These are phyloP conservation scores for Pythium brachiatum DNA, from an alignment of 352 stramenopile species.

Conservation along the genomic window DNA sequence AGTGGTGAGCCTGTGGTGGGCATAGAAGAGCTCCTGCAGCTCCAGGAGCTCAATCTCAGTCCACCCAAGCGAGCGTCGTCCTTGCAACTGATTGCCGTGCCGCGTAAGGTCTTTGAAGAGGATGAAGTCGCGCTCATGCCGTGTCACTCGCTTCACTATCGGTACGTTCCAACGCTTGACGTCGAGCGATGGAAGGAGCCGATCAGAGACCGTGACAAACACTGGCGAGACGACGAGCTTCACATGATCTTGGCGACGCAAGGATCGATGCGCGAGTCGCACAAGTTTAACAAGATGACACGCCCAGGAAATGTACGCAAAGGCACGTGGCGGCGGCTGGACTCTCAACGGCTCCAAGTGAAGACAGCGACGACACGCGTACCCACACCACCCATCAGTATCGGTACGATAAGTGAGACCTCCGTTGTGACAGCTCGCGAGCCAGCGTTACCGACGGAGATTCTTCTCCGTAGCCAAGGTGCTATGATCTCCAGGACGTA, in stretches of 20 bases:
- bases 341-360: slow-evolving; percentile 36
- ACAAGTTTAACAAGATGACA: slow-evolving; percentile 38
- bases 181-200: slow-evolving; percentile 56
- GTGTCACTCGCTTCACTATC: slow-evolving; percentile 54
- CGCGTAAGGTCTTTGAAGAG: slow-evolving; percentile 41
- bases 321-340: slow-evolving; percentile 50
- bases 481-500: slow-evolving; percentile 59
- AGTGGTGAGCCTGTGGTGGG: slow-evolving; percentile 22
- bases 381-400: neutral
- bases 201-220: slow-evolving; percentile 55
- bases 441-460: slow-evolving; percentile 16
- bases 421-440: slow-evolving; percentile 1
- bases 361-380: slow-evolving; percentile 3
- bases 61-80: slow-evolving; percentile 24
- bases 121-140: slow-evolving; percentile 78
- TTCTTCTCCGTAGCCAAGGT: slow-evolving; percentile 48
- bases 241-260: slow-evolving; percentile 28
- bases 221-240: slow-evolving; percentile 57
- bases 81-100: slow-evolving; percentile 42
- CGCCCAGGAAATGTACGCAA: slow-evolving; percentile 20
- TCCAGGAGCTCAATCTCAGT: slow-evolving; percentile 34
- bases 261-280: neutral
- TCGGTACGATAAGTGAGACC: neutral
- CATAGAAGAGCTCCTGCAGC: slow-evolving; percentile 52
- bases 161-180: slow-evolving; percentile 29